Conservation (phyloP, 352 stramenopile genomes). For the Blastocystis sp. region DNA sequence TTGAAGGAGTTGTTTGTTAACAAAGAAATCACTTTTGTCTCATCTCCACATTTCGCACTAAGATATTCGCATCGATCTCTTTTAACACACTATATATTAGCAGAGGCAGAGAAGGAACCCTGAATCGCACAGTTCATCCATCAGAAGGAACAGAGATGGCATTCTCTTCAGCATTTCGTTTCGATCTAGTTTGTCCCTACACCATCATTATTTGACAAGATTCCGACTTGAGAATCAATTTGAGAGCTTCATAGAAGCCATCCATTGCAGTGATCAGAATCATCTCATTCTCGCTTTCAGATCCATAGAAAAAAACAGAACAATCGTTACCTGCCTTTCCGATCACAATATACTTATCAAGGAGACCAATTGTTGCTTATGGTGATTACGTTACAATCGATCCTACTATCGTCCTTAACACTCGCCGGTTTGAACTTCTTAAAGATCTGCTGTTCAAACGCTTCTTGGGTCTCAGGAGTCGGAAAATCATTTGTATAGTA, state of each 20-base stretch:
- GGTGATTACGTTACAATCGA: neutral
- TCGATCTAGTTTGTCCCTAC: constrained; percentile 33
- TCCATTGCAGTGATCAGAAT: constrained; percentile 53
- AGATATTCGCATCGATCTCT: constrained; percentile 21
- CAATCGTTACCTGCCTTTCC: constrained; percentile 47
- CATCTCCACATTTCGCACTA: constrained; percentile 49
- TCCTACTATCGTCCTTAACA: constrained; percentile 18
- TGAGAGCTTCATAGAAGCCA: constrained; percentile 45
- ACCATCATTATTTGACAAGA: neutral
- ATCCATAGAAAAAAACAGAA: constrained; percentile 45
- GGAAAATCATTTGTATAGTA: constrained; percentile 58
- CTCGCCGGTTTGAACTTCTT: constrained; percentile 41
- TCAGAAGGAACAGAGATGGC: constrained; percentile 53
- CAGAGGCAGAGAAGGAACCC: neutral
- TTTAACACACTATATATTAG: constrained; percentile 29
- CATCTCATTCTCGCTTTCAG: constrained; percentile 52
- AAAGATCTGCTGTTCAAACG: constrained; percentile 54
- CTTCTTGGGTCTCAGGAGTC: neutral
- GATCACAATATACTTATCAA: constrained; percentile 42
- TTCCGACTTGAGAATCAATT: constrained; percentile 22
- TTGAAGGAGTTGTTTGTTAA: constrained; percentile 22
- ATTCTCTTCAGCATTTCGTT: constrained; percentile 57
- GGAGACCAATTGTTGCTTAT: constrained; percentile 35
- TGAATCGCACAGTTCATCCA: constrained; percentile 46
- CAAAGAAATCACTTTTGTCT: constrained; percentile 20